Evolutionary conservation across 164 flowering plant genomes (phyloP).

Genomic region (Saururus chinensis): DNA sequence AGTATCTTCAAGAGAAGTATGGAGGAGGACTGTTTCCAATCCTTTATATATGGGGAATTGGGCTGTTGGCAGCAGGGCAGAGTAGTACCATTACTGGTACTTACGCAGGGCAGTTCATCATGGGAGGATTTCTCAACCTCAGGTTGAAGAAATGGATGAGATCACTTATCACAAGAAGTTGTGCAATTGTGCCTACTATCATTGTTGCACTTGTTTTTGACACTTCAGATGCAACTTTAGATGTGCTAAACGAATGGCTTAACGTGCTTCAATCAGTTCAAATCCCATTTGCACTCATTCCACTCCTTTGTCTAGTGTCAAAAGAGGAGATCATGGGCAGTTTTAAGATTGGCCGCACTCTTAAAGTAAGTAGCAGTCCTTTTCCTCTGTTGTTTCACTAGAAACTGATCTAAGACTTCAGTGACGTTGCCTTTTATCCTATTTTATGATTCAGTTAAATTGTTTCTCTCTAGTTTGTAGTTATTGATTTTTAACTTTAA

Average conservation of each 20-base stretch:
- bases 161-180: slow-evolving; percentile 74
- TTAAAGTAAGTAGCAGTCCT: slow-evolving; percentile 36
- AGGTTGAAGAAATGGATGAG: slow-evolving; percentile 81
- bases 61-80: slow-evolving; percentile 87
- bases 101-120: slow-evolving; percentile 92
- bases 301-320: slow-evolving; percentile 75
- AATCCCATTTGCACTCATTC: slow-evolving; percentile 86
- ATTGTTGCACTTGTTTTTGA: slow-evolving; percentile 69
- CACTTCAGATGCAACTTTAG: slow-evolving; percentile 60
- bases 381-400: not conserved
- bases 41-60: slow-evolving; percentile 86
- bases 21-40: slow-evolving; percentile 83
- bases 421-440: not conserved
- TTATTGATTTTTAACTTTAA: no score
- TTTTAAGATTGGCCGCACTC: slow-evolving; percentile 53
- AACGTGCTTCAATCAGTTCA: slow-evolving; percentile 90
- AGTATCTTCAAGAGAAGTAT: slow-evolving; percentile 70
- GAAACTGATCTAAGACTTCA: no score
- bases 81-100: slow-evolving; percentile 96
- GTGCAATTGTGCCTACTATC: slow-evolving; percentile 83
- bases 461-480: no score
- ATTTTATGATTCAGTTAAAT: not conserved
- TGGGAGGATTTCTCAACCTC: slow-evolving; percentile 90
- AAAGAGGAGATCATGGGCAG: slow-evolving; percentile 70
- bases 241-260: slow-evolving; percentile 84